These are phyloP conservation scores for Hydrangea macrophylla DNA, from an alignment of 148 eudicot species.

Conservation along the genomic window DNA sequence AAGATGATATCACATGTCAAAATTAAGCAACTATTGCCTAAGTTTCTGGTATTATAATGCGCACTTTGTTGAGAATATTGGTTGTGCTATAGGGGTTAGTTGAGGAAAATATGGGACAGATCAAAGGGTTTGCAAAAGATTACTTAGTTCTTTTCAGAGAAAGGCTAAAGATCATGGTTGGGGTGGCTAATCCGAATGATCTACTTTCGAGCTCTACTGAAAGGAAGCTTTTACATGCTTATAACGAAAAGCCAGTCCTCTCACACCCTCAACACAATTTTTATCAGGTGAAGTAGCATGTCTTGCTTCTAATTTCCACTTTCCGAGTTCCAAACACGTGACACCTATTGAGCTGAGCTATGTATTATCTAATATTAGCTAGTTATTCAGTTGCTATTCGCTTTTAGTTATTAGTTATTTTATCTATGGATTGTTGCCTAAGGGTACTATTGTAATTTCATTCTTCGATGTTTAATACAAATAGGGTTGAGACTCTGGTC, in stretches of 20 bases:
- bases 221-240: conserved; percentile 62
- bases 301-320: not conserved
- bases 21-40: too few species aligned
- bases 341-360: too few species aligned
- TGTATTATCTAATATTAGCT: too few species aligned
- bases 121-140: conserved; percentile 76
- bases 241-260: too few species aligned
- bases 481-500: too few species aligned
- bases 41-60: not conserved
- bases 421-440: too few species aligned
- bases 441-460: too few species aligned
- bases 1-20: too few species aligned
- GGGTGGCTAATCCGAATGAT: conserved; percentile 76
- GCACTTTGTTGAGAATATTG: conserved; percentile 1
- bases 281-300: conserved; percentile 42
- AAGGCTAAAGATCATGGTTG: conserved; percentile 79
- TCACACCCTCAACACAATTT: conserved; percentile 91
- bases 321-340: too few species aligned
- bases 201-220: conserved; percentile 60
- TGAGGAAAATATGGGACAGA: conserved; percentile 71
- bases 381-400: too few species aligned
- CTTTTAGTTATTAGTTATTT: too few species aligned
- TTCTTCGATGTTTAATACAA: too few species aligned
- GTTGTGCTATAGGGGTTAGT: conserved; percentile 52
- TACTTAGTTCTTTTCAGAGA: conserved; percentile 59